A percentile compares a stretch with the other conserved stretches of the same genome.
phyloP scores from a whole-genome alignment of 1,284 basidiomycete species.

The Malassezia nana region DNA sequence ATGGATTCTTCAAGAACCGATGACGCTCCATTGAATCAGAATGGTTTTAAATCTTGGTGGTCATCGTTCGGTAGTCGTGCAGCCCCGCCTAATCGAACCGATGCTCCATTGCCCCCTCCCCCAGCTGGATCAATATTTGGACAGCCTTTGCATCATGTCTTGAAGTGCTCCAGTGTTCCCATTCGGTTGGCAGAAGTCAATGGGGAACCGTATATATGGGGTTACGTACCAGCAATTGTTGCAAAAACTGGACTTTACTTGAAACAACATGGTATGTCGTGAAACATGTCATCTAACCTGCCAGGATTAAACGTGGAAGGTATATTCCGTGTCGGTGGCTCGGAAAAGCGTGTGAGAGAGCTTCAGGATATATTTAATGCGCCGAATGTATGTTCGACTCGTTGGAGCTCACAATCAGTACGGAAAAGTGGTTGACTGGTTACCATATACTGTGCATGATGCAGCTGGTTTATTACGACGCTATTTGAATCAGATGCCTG shows the following conservation, averaged over 20 bases:
- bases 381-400: slow-evolving; percentile 50
- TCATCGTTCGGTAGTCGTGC: slow-evolving; percentile 5
- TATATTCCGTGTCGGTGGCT: slow-evolving; percentile 67
- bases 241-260: slow-evolving; percentile 71
- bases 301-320: slow-evolving; percentile 64
- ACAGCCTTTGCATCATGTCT: slow-evolving; percentile 67
- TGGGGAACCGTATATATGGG: slow-evolving; percentile 49
- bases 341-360: slow-evolving; percentile 86
- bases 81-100: background rate
- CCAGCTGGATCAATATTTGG: slow-evolving; percentile 59
- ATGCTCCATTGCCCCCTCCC: background rate
- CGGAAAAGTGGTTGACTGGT: slow-evolving; percentile 87
- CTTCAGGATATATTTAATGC: slow-evolving; percentile 82
- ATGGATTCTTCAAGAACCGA: slow-evolving; percentile 5
- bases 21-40: background rate
- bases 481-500: slow-evolving; percentile 78
- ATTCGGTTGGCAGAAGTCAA: slow-evolving; percentile 72
- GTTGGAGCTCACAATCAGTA: slow-evolving; percentile 55
- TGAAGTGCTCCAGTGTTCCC: slow-evolving; percentile 79
- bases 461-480: slow-evolving; percentile 89
- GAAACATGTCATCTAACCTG: slow-evolving; percentile 54
- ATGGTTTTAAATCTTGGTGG: slow-evolving; percentile 12
- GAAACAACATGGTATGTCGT: slow-evolving; percentile 35
- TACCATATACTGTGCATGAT: slow-evolving; percentile 82
- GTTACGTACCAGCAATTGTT: slow-evolving; percentile 89